These are phyloP conservation scores for Schizothecium vesticola DNA, from an alignment of 495 filamentous ascomycete species.

Conservation along the genomic window DNA sequence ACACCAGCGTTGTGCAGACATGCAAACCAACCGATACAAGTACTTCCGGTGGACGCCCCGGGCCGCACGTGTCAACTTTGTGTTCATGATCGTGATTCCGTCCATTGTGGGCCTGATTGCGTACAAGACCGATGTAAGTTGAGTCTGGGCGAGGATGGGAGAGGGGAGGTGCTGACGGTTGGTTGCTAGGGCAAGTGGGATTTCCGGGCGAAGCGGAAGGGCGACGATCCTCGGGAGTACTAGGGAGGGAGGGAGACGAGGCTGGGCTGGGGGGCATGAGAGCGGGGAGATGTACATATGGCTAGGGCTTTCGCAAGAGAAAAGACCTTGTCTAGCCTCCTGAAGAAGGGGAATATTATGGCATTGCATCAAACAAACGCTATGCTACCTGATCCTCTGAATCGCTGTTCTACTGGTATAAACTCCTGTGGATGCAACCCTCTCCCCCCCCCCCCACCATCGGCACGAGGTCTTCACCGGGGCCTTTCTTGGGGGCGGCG, in stretches of 20 bases:
- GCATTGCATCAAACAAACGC: not conserved
- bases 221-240: constrained; percentile 72
- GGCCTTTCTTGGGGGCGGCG: too few relatives aligned
- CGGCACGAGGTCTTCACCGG: not conserved
- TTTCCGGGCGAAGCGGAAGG: constrained; percentile 78
- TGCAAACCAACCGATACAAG: constrained; percentile 80
- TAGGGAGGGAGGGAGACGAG: constrained; percentile 32
- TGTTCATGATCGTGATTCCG: constrained; percentile 69
- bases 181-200: constrained; percentile 73
- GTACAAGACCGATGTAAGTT: constrained; percentile 76
- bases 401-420: not conserved
- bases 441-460: not conserved
- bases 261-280: not conserved
- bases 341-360: not conserved
- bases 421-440: not conserved
- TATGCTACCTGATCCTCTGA: not conserved
- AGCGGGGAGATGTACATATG: constrained; percentile 30
- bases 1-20: constrained; percentile 51
- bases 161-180: not conserved
- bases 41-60: constrained; percentile 90
- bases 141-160: not conserved
- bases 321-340: not conserved
- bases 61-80: constrained; percentile 70
- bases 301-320: not conserved
- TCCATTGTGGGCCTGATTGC: constrained; percentile 60